phyloP scores from a whole-genome alignment of 306 rosid genomes.

The Aeschynomene evenia region DNA sequence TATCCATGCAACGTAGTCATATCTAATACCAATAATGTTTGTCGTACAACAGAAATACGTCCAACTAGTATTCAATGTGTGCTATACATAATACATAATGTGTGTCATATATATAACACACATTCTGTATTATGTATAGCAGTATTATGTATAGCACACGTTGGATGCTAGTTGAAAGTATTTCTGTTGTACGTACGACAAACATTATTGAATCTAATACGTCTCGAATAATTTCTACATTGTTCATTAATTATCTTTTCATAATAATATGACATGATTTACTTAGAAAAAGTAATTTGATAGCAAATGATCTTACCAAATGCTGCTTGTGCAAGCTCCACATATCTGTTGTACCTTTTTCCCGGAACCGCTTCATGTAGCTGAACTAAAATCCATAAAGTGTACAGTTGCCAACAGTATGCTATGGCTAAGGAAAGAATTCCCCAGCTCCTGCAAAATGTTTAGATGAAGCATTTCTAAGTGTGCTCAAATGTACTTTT shows the following conservation, averaged over 20 bases:
- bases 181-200: no score
- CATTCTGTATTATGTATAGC: no score
- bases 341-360: conserved; percentile 95
- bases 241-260: conserved; percentile 6
- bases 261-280: not conserved
- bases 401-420: conserved; percentile 93
- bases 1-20: no score
- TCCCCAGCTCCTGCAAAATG: conserved; percentile 89
- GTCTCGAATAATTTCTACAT: not conserved
- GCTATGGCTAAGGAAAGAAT: conserved; percentile 86
- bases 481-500: conserved; percentile 11
- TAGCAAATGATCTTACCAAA: conserved; percentile 61
- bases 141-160: no score
- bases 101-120: no score
- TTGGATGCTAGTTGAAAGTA: no score
- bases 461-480: conserved; percentile 21
- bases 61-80: no score
- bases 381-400: conserved; percentile 94
- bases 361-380: conserved; percentile 99
- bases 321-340: conserved; percentile 98
- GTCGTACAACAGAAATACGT: no score
- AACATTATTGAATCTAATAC: no score
- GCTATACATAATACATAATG: no score
- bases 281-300: conserved; percentile 13
- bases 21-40: no score